Evolutionary conservation across 495 filamentous ascomycete species (phyloP), one percentile per base, ranked within the genome.

Genomic region (Daldinia childiae): DNA sequence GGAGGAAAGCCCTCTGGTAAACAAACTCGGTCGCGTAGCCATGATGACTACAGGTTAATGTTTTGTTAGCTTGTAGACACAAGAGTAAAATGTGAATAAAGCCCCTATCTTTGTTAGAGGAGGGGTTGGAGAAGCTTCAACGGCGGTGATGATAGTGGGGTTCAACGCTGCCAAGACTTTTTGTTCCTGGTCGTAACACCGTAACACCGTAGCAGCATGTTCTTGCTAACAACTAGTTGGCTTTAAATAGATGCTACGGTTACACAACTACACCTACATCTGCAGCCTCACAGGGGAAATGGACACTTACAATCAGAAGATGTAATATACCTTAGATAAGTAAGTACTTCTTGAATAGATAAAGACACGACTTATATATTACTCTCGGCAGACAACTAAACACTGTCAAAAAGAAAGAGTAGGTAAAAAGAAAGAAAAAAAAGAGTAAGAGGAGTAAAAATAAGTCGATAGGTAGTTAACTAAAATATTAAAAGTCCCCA

Each of bases 1-100:
- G 50, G 78, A 78, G 48, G 85, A 86, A 41, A 87, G 79, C 62
- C 86, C 86, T 71, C 83, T 79, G 19, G 86, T 87, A 68, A 87
- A 85, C 68, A 87, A 78, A 29, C 79, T 79, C 34, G 85, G 85
- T 80, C 85, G 80, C 56, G 75, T 64, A 19, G 84, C 78, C 84
- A 87, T 87, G 62, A 61, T 76, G 48, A 64, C 38, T 26, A 45
- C 17, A 14, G 41, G 41, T 61, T 14, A 14, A 39, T 1, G 41
- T 36, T 36, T 48, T 11, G 19, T 67, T 58, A 58, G 54, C 8
- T 64, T 7, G 5, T 43, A 38, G 34, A 15, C 19, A 43, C 21
- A 38, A 64, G 29, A 32, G n/a, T 51, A 54, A 6, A 58, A 41
- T 41, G 26, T 17, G 39, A 66, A 51, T 34, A 36, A 4, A 21